Evolutionary conservation across 139 green algal genomes (phyloP).

Genomic region (Chlamydomonas schloesseri): DNA sequence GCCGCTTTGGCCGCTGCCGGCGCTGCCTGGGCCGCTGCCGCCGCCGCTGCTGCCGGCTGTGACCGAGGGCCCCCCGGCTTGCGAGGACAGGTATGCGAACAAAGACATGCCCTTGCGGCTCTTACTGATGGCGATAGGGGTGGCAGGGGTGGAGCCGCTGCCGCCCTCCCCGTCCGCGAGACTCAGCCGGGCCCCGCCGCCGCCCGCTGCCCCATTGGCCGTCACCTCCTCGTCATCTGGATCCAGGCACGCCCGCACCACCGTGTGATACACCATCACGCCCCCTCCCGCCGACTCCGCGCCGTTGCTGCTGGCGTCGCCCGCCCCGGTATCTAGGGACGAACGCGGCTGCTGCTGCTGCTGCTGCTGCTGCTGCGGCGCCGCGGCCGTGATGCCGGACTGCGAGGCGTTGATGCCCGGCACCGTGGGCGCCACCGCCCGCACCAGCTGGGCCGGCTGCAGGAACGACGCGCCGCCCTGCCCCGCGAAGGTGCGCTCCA

Average conservation of each 20-base stretch:
- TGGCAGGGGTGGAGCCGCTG: no score
- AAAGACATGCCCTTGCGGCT: not conserved
- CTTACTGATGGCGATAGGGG: no score
- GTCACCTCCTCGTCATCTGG: not conserved
- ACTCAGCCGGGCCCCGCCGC: not conserved
- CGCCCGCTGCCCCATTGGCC: not conserved
- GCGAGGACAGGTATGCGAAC: not conserved
- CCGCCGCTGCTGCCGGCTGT: not conserved
- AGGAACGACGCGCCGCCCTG: not conserved
- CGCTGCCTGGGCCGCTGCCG: not conserved
- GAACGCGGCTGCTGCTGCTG: no score
- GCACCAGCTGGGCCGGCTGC: not conserved
- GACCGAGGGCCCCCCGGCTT: not conserved
- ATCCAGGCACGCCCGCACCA: not conserved
- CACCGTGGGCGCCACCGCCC: not conserved
- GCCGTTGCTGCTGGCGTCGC: not conserved
- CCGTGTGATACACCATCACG: conserved; percentile 35
- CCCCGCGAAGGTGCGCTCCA: not conserved
- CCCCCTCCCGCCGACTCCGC: not conserved
- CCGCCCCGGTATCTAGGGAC: not conserved
- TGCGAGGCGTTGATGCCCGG: not conserved
- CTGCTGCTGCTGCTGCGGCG: no score
- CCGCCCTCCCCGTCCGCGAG: not conserved
- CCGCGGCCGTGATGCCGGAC: no score
- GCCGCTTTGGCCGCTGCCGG: not conserved